Conservation (phyloP, 371 early-diverging fungal genomes). For the Apophysomyces trapeziformis region DNA sequence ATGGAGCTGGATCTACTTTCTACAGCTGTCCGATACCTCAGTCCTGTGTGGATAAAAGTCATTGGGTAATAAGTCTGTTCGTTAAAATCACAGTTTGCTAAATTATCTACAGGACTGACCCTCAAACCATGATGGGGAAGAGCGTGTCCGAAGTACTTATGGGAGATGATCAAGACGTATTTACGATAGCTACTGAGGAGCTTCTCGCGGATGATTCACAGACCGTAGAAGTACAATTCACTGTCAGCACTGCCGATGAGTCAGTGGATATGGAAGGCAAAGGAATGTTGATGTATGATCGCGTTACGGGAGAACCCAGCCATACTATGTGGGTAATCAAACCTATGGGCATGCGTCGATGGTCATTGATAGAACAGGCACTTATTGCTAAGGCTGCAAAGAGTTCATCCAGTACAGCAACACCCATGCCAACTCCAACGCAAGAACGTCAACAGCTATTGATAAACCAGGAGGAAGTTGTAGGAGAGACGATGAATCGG, state of each 20-base stretch:
- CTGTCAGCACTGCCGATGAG: slow-evolving; percentile 51
- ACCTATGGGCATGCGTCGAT: slow-evolving; percentile 44
- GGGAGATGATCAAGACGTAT: slow-evolving; percentile 62
- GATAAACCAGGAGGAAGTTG: not conserved
- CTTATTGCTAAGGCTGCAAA: not conserved
- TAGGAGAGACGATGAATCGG: not conserved
- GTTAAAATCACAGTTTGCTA: not conserved
- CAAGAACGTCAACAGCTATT: not conserved
- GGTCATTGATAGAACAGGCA: slow-evolving; percentile 20
- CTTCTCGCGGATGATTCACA: slow-evolving; percentile 70
- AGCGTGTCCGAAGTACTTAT: slow-evolving; percentile 51
- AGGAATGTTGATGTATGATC: slow-evolving; percentile 87
- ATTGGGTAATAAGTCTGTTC: slow-evolving; percentile 50
- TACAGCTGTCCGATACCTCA: slow-evolving; percentile 55
- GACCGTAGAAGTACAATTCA: slow-evolving; percentile 79
- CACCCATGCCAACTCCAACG: slow-evolving; percentile 1
- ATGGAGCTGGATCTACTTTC: slow-evolving; percentile 62
- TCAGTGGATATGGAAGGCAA: slow-evolving; percentile 84
- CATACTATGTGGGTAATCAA: slow-evolving; percentile 89
- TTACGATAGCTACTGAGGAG: slow-evolving; percentile 69
- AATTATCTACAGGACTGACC: slow-evolving; percentile 44
- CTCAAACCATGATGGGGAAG: slow-evolving; percentile 50
- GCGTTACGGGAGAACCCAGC: slow-evolving; percentile 66
- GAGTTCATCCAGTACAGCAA: slow-evolving; percentile 7
- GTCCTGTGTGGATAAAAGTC: slow-evolving; percentile 64